Evolutionary conservation across 2,329 filamentous ascomycete genomes (phyloP), one percentile per base, ranked within the genome.

Genomic region (Aureobasidium leucospermi): DNA sequence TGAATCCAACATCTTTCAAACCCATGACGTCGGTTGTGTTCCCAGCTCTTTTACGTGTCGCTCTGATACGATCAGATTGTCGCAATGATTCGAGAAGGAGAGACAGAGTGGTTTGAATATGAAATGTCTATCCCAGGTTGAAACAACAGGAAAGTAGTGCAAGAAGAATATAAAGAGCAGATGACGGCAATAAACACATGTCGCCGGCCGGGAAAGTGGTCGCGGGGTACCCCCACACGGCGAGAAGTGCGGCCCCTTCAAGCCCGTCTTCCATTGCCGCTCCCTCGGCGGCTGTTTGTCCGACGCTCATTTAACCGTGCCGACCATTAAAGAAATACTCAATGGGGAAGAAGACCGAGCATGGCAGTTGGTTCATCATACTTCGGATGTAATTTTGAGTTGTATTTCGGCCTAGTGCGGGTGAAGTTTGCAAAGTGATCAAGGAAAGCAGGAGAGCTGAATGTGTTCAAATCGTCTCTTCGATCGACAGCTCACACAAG

Each of bases 1-100:
- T 85, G 73, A 90, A 89, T 64, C 83, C 81, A 58, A 88, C 75
- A 57, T 73, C 67, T 29, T 78, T 81, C 31, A 59, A 49, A 32
- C 51, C 45, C 59, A 61, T 61, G 48, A 19, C 38, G 55, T 15
- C 13, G 32, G 9, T 13, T 41, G 1, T 59, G 28, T 58, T 31
- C 42, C 31, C 31, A 31, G 55, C 34, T 58, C 32, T 58, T 41
- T 7, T 46, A 9, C 13, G 19, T 2, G 8, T 55, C 23, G 29
- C 11, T 43, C 10, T 11, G 49, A 19, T 53, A 23, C 23, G 23
- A 23, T 31, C 34, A 31, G 34, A 19, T 19, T 6, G 6, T 3
- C 10, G 28, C 2, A 13, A 23, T 42, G 39, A 9, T 23, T 19
- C n/a, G 28, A 23, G n/a, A 6, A 23, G 4, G 6, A 15, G 10